Evolutionary conservation across 495 filamentous ascomycete species (phyloP).

Genomic region (Daldinia caldariorum): DNA sequence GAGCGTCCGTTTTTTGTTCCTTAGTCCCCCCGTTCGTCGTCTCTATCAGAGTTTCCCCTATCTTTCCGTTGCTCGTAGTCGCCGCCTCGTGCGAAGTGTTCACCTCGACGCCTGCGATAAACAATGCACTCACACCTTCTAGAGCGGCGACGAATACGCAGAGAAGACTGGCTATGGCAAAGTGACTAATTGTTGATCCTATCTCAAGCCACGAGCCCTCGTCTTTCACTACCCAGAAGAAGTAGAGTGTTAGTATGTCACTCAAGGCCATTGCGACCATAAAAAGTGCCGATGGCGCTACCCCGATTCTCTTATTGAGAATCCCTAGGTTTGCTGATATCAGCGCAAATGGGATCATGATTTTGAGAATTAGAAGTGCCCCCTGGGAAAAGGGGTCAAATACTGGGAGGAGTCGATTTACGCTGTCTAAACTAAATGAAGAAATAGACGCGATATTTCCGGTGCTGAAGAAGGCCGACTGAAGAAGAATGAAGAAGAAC

Average conservation of each 20-base stretch:
- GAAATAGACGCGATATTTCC: slow-evolving; percentile 96
- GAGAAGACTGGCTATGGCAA: slow-evolving; percentile 86
- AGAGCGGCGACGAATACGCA: slow-evolving; percentile 91
- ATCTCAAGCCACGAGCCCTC: slow-evolving; percentile 98
- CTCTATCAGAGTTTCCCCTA: slow-evolving; percentile 40
- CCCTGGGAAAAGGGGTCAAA: slow-evolving; percentile 95
- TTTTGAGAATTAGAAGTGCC: slow-evolving; percentile 85
- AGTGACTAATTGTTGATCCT: slow-evolving; percentile 93
- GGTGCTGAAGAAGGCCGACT: slow-evolving; percentile 96
- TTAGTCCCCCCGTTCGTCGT: slow-evolving; percentile 35
- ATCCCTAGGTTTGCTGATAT: slow-evolving; percentile 94
- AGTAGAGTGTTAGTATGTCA: slow-evolving; percentile 93
- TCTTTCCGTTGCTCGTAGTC: slow-evolving; percentile 41
- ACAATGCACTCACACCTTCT: slow-evolving; percentile 84
- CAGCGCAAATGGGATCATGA: slow-evolving; percentile 92
- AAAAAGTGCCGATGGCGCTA: slow-evolving; percentile 86
- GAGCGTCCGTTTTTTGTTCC: slow-evolving; percentile 12
- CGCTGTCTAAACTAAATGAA: slow-evolving; percentile 92
- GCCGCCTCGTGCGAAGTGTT: slow-evolving; percentile 48
- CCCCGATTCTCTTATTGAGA: slow-evolving; percentile 83
- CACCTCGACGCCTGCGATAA: slow-evolving; percentile 85
- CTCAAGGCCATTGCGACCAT: slow-evolving; percentile 94
- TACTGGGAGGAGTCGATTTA: slow-evolving; percentile 89
- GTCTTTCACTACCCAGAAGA: slow-evolving; percentile 97
- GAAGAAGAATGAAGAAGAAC: slow-evolving; percentile 94